Percentiles rank a stretch among this genome's conserved stretches.
phyloP scores from a whole-genome alignment of 2,329 filamentous ascomycete species.

The Aspergillus ochraceoroseus region DNA sequence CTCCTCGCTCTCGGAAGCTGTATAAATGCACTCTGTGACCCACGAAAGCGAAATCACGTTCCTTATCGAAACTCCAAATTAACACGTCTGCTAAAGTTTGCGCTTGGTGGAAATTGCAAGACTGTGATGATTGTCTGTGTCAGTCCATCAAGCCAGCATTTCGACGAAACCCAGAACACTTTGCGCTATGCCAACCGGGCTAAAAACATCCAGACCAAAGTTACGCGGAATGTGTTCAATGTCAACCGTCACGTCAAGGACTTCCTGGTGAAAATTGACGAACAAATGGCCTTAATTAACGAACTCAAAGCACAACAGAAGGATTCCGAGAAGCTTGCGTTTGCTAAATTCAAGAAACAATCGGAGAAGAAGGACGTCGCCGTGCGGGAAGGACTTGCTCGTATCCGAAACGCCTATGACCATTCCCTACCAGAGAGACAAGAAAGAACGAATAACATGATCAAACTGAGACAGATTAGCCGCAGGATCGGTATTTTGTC shows the following conservation, averaged over 20 bases:
- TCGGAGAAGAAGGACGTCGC: constrained; percentile 74
- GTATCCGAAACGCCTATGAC: constrained; percentile 78
- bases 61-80: constrained; percentile 98
- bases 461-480: constrained; percentile 75
- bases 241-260: constrained; percentile 99
- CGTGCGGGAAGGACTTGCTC: constrained; percentile 69
- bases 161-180: constrained; percentile 97
- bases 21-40: constrained; percentile 96
- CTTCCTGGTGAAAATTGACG: constrained; percentile 97
- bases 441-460: constrained; percentile 74
- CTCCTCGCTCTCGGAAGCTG: constrained; percentile 90
- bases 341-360: constrained; percentile 86
- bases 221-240: constrained; percentile 98
- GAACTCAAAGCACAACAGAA: constrained; percentile 91
- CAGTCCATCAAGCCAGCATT: constrained; percentile 92
- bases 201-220: constrained; percentile 99
- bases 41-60: constrained; percentile 84
- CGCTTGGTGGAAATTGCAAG: constrained; percentile 93
- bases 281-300: constrained; percentile 95
- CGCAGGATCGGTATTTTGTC: constrained; percentile 80
- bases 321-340: constrained; percentile 74
- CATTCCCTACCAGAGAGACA: constrained; percentile 70
- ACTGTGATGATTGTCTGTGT: constrained; percentile 99
- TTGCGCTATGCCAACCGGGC: constrained; percentile 94
- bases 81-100: constrained; percentile 92